Base-by-base conservation (phyloP, 306 rosid genomes). In the Arachis stenosperma region DNA sequence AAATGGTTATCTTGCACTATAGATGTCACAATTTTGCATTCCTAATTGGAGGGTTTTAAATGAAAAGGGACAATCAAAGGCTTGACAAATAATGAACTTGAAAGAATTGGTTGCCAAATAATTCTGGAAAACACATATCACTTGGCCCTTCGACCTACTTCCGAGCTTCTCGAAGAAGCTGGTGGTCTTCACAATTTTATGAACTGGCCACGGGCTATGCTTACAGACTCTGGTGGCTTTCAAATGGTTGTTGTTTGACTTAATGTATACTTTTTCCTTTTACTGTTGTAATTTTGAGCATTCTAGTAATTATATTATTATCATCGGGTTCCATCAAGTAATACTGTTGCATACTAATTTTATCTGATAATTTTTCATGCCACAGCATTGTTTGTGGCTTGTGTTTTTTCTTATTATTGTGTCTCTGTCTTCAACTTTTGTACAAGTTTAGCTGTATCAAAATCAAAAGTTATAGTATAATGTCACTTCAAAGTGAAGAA, bases 81-180 rank as follows among this genome's bases (percentile, higher is more conserved):
- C 30, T 79, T 94, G 87, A 62, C 99, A 61, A 88, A 81, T 51
- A 83, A 71, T 42, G 97, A 91, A 86, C 96, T 94, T 40, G 95
- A 91, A 85, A 95, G 91, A 54, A 89, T 94, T 80, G 97, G 97
- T 44, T 91, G 96, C 83, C 98, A 94, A 75, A 91, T 94, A 79
- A 88, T 94, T 76, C 98, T 94, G 42, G 98, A 97, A 69, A 94
- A 94, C 73, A 94, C 97, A 9, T 94, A 94, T 76, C 98, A 94
- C 75, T 85, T 94, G 84, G 96, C 92, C 8, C 92, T 94, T 76
- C 86, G 97, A 66, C 99, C 96, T 46, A 89, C 92, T 67, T 91
- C 99, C 2, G 91, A 94, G 84, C 97, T 94, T 83, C 88, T 94
- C 79, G 86, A 91, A 58, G 92, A 91, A 78, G 71, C 83, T 67